Conservation (phyloP, 2,329 filamentous ascomycete genomes). For the Diaporthe sp. region DNA sequence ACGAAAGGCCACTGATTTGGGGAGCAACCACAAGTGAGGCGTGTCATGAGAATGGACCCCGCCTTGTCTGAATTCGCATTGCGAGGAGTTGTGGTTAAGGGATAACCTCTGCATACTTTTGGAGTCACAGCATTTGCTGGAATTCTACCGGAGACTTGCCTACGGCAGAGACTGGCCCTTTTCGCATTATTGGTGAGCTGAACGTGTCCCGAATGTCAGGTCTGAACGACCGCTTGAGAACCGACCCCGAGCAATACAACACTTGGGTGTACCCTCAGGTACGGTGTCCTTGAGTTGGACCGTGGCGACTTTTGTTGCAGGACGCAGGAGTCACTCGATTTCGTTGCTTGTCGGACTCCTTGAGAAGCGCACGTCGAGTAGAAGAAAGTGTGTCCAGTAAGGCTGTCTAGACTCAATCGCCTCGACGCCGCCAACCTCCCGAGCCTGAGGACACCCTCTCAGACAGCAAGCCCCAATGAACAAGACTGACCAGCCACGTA, state of each 20-base stretch:
- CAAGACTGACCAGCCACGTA: background rate
- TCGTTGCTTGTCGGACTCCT: background rate
- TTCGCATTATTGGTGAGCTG: background rate
- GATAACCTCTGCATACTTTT: slow-evolving; percentile 28
- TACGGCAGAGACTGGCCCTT: background rate
- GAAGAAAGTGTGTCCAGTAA: background rate
- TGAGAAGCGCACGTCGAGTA: background rate
- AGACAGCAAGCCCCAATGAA: background rate
- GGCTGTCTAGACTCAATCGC: background rate
- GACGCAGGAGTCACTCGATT: background rate
- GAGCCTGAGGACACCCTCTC: background rate
- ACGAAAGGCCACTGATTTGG: background rate
- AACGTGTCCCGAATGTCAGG: background rate
- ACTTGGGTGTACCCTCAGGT: background rate
- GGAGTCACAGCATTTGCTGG: slow-evolving; percentile 29
- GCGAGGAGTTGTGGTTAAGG: slow-evolving; percentile 22
- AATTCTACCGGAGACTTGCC: background rate
- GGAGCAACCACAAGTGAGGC: background rate
- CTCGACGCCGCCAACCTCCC: background rate
- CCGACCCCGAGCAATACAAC: background rate
- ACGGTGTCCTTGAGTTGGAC: background rate
- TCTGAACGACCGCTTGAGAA: background rate
- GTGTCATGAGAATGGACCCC: background rate
- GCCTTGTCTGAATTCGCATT: slow-evolving; percentile 21
- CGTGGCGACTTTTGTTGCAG: background rate